Conservation (phyloP, 2,329 filamentous ascomycete species). For the Fusarium guadeloupense region DNA sequence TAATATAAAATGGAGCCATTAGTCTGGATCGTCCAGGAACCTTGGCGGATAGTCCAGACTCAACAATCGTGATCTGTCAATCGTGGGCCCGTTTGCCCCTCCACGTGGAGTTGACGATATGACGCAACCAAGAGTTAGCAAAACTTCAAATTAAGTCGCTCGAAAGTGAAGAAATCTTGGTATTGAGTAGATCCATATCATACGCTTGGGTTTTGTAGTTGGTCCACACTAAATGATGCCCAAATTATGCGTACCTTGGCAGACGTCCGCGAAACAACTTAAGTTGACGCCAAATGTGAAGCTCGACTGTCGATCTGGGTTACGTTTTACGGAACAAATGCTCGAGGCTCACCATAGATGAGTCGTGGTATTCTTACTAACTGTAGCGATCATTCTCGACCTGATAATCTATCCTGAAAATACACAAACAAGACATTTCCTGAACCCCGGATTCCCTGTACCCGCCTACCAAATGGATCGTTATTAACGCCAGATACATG, state of each 20-base stretch:
- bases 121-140: slow-evolving; percentile 12
- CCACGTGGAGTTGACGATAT: slow-evolving; percentile 23
- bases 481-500: slow-evolving; percentile 26
- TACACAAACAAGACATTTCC: slow-evolving; percentile 10
- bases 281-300: neutral
- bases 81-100: slow-evolving; percentile 11
- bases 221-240: no score
- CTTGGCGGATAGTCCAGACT: slow-evolving; percentile 25
- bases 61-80: slow-evolving; percentile 32
- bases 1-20: slow-evolving; percentile 32
- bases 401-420: slow-evolving; percentile 1
- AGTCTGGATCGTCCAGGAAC: slow-evolving; percentile 19
- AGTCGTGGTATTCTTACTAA: slow-evolving; percentile 10
- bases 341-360: neutral
- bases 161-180: neutral
- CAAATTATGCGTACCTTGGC: no score
- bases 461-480: slow-evolving; percentile 15
- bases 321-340: neutral
- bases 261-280: no score
- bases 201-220: no score
- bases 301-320: neutral
- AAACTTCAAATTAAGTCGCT: neutral
- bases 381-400: neutral
- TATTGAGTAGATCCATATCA: neutral
- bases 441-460: slow-evolving; percentile 11